These are phyloP conservation scores for Xerophyta viscosa DNA, from an alignment of 106 monocot species.

Conservation along the genomic window DNA sequence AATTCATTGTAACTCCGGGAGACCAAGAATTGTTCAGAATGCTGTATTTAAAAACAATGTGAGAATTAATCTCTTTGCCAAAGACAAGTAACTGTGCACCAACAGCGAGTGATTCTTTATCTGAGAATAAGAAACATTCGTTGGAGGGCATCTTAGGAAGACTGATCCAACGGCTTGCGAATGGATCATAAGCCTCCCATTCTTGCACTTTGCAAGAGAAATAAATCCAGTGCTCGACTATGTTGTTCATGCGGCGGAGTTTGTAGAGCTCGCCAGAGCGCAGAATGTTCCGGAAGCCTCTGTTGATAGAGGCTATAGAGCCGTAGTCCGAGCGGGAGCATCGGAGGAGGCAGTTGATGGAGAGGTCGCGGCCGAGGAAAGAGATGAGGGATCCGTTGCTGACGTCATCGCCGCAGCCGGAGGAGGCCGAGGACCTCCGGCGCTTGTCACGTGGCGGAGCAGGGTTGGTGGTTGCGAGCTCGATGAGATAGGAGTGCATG, in stretches of 20 bases:
- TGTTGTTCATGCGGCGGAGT: constrained; percentile 26
- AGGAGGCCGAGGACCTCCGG: too few species aligned
- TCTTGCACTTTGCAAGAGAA: constrained; percentile 67
- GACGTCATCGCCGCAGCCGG: too few species aligned
- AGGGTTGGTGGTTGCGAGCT: too few species aligned
- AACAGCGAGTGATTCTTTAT: constrained; percentile 80
- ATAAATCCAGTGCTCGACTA: constrained; percentile 65
- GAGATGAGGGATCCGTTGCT: constrained; percentile 41
- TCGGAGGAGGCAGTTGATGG: constrained; percentile 49
- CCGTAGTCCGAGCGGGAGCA: constrained; percentile 55
- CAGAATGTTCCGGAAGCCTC: constrained; percentile 41
- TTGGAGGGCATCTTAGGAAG: constrained; percentile 54
- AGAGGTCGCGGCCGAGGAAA: constrained; percentile 43
- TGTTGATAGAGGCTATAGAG: constrained; percentile 38
- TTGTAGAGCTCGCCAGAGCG: constrained; percentile 55
- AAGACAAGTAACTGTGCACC: constrained; percentile 73
- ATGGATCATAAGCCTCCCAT: constrained; percentile 67
- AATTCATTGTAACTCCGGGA: constrained; percentile 46
- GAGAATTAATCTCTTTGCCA: constrained; percentile 45
- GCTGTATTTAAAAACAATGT: constrained; percentile 64
- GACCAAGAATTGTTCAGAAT: constrained; percentile 74
- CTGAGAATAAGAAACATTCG: constrained; percentile 59
- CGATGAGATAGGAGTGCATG: too few species aligned
- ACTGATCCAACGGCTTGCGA: constrained; percentile 38
- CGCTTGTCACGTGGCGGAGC: too few species aligned